Evolutionary conservation across 306 rosid genomes (phyloP).

Genomic region (Hippophae rhamnoides): DNA sequence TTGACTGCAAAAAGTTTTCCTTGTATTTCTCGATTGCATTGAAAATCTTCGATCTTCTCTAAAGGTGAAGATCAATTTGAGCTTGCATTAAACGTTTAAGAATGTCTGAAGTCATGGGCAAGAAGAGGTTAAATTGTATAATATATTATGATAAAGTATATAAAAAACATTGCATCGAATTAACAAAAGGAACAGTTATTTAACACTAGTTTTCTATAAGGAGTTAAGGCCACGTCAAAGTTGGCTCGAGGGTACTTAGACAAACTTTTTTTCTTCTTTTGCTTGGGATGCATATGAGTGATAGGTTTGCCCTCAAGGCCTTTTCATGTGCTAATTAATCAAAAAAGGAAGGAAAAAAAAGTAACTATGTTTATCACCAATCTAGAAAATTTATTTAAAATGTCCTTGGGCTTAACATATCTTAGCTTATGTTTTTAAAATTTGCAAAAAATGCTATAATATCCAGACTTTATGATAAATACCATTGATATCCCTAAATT

Average conservation of each 20-base stretch:
- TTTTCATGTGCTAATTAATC: too few relatives aligned
- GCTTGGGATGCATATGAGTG: not conserved
- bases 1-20: constrained; percentile 1
- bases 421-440: too few relatives aligned
- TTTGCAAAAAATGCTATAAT: too few relatives aligned
- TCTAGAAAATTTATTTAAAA: too few relatives aligned
- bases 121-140: constrained; percentile 12
- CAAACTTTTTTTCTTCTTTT: constrained; percentile 11
- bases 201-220: not conserved
- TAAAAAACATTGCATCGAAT: not conserved
- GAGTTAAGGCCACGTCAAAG: not conserved
- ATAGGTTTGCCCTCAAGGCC: too few relatives aligned
- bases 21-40: constrained; percentile 7
- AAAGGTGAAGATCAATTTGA: not conserved
- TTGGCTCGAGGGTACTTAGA: constrained; percentile 4
- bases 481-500: too few relatives aligned
- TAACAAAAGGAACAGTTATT: not conserved
- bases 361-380: too few relatives aligned
- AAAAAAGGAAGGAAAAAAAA: too few relatives aligned
- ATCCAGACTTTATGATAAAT: too few relatives aligned
- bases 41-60: too few relatives aligned
- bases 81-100: not conserved
- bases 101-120: constrained; percentile 8
- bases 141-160: constrained; percentile 1
- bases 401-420: too few relatives aligned